phyloP scores from a whole-genome alignment of 345 rosid species.

The Camelina laxa region DNA sequence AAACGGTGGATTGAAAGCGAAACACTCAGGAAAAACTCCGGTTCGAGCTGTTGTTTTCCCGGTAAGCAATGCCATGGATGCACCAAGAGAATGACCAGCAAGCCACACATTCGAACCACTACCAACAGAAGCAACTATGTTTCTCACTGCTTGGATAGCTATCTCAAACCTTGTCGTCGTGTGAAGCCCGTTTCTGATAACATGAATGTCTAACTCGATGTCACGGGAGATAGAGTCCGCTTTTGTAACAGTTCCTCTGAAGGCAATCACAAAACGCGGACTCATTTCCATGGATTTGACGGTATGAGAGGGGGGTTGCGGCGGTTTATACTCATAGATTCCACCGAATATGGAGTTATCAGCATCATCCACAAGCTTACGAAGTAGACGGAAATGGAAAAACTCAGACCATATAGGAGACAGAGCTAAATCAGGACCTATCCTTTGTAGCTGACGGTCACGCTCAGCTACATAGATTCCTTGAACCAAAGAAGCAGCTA shows the following conservation, averaged over 20 bases:
- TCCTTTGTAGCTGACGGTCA: slow-evolving; percentile 83
- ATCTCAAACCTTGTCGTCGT: slow-evolving; percentile 73
- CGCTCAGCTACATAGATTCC: slow-evolving; percentile 80
- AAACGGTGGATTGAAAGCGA: slow-evolving; percentile 86
- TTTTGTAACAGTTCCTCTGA: slow-evolving; percentile 82
- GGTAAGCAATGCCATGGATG: slow-evolving; percentile 77
- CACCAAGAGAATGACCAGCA: slow-evolving; percentile 93
- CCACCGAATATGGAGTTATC: slow-evolving; percentile 87
- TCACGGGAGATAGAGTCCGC: slow-evolving; percentile 69
- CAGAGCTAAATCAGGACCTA: slow-evolving; percentile 56
- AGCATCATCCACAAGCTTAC: slow-evolving; percentile 65
- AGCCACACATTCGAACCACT: slow-evolving; percentile 73
- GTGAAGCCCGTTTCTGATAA: slow-evolving; percentile 72
- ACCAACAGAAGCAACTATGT: slow-evolving; percentile 68
- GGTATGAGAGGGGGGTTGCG: slow-evolving; percentile 31
- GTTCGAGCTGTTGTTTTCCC: slow-evolving; percentile 79
- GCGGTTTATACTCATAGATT: slow-evolving; percentile 67
- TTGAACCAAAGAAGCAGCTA: slow-evolving; percentile 82
- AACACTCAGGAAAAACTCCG: slow-evolving; percentile 59
- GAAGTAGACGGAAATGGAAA: slow-evolving; percentile 64
- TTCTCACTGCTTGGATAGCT: slow-evolving; percentile 76
- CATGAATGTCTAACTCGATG: slow-evolving; percentile 62
- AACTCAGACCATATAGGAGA: slow-evolving; percentile 91
- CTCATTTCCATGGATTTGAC: slow-evolving; percentile 46
- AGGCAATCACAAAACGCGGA: slow-evolving; percentile 73